Conservation (phyloP, 176 grass and related monocot genomes). For the Coix lacrymajobi region DNA sequence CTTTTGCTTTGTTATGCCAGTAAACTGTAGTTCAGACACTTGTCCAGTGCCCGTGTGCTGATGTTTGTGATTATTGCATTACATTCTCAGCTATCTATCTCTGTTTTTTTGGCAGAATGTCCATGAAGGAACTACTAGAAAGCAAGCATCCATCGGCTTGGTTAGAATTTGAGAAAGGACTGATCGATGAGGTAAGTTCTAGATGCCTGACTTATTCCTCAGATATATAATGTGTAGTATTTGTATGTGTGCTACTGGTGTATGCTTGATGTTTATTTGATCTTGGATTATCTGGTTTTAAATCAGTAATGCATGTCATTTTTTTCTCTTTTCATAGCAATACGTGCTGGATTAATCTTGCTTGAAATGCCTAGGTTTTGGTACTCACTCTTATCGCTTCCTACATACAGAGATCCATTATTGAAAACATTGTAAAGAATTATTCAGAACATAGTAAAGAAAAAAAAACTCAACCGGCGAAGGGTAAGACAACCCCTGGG, state of each 20-base stretch:
- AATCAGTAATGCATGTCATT: neutral
- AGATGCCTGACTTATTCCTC: slow-evolving; percentile 16
- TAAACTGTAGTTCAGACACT: neutral
- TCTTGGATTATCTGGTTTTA: neutral
- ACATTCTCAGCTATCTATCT: neutral
- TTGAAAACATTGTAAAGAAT: neutral
- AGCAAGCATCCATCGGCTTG: slow-evolving; percentile 86
- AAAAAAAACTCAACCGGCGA: neutral
- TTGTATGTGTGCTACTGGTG: neutral
- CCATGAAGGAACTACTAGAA: slow-evolving; percentile 88
- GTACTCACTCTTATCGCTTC: neutral
- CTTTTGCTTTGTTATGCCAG: neutral
- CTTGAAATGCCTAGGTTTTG: neutral
- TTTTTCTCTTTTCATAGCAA: neutral
- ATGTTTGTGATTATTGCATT: neutral
- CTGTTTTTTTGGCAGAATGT: slow-evolving; percentile 50
- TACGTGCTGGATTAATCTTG: neutral
- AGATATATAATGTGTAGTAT: neutral
- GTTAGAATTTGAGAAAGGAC: slow-evolving; percentile 81
- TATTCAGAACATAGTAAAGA: neutral
- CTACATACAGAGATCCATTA: neutral
- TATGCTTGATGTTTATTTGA: neutral
- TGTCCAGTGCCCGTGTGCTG: neutral
- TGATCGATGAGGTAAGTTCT: slow-evolving; percentile 72
- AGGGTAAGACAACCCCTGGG: neutral